These are phyloP conservation scores for Macrophomina tecta DNA, from an alignment of 2,329 filamentous ascomycete species.

Conservation along the genomic window DNA sequence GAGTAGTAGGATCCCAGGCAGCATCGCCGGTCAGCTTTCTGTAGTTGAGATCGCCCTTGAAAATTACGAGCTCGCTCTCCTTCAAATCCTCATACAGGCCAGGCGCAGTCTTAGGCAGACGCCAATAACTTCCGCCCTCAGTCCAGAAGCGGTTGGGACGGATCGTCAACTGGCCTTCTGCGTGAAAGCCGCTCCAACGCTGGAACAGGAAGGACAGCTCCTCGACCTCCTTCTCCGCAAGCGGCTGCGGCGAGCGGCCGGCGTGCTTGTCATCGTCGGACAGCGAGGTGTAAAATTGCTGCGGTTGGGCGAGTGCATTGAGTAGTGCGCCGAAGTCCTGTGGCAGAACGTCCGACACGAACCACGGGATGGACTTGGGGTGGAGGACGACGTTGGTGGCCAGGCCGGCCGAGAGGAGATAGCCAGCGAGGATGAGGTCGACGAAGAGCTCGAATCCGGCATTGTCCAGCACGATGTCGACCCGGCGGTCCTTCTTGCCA, in stretches of 20 bases:
- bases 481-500: constrained; percentile 70
- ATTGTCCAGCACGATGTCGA: constrained; percentile 97
- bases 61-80: constrained; percentile 84
- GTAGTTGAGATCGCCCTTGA: constrained; percentile 98
- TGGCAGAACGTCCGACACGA: constrained; percentile 93
- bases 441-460: constrained; percentile 97
- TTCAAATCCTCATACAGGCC: constrained; percentile 78
- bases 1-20: constrained; percentile 84
- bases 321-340: constrained; percentile 85
- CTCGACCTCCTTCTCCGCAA: constrained; percentile 70
- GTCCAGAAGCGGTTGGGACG: constrained; percentile 94
- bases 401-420: constrained; percentile 81
- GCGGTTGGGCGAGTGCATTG: constrained; percentile 76
- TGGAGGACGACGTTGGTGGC: constrained; percentile 88
- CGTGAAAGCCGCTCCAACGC: constrained; percentile 80
- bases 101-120: constrained; percentile 72
- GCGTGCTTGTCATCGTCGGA: constrained; percentile 67
- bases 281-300: constrained; percentile 76
- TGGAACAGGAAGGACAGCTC: constrained; percentile 79
- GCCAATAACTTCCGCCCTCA: constrained; percentile 84
- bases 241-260: constrained; percentile 63
- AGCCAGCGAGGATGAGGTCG: constrained; percentile 89
- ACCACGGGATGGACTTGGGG: constrained; percentile 96
- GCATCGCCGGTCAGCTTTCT: constrained; percentile 87
- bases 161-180: constrained; percentile 81